Evolutionary conservation across 768 basidiomycete species (phyloP).

Genomic region (Phanerochaete sordida): DNA sequence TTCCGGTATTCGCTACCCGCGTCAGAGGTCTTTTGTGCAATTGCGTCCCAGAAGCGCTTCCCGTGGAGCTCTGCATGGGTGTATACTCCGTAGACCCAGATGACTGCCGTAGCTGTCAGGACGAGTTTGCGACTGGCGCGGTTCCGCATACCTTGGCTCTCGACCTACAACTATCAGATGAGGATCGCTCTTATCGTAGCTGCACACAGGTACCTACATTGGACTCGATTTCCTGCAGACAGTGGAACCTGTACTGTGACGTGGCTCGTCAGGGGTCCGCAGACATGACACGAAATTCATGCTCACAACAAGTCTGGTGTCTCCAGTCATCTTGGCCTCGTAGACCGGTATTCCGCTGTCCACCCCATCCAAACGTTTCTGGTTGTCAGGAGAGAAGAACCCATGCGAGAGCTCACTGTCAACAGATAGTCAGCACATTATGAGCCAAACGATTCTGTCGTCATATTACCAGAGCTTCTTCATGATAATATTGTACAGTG

Average conservation of each 20-base stretch:
- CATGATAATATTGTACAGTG: constrained; percentile 48
- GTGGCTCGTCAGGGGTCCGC: not conserved
- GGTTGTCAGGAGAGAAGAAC: constrained; percentile 65
- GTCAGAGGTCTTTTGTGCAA: constrained; percentile 33
- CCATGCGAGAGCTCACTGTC: constrained; percentile 67
- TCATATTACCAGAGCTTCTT: constrained; percentile 57
- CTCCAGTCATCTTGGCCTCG: constrained; percentile 61
- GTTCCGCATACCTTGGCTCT: not conserved
- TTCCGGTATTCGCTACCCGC: constrained; percentile 50
- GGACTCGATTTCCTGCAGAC: constrained; percentile 20
- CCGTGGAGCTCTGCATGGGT: constrained; percentile 43
- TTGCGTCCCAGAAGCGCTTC: constrained; percentile 39
- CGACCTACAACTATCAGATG: not conserved
- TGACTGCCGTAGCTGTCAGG: constrained; percentile 25
- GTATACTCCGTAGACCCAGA: constrained; percentile 48
- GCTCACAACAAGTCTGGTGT: constrained; percentile 23
- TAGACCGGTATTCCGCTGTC: constrained; percentile 52
- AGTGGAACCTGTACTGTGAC: constrained; percentile 24
- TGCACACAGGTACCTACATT: constrained; percentile 3
- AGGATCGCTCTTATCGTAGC: not conserved
- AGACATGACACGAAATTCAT: not conserved
- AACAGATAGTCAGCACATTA: not conserved
- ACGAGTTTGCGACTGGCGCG: not conserved
- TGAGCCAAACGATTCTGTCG: not conserved
- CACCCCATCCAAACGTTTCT: constrained; percentile 49